These are phyloP conservation scores for Aphanomyces euteiches DNA, from an alignment of 352 stramenopile species.

Conservation along the genomic window DNA sequence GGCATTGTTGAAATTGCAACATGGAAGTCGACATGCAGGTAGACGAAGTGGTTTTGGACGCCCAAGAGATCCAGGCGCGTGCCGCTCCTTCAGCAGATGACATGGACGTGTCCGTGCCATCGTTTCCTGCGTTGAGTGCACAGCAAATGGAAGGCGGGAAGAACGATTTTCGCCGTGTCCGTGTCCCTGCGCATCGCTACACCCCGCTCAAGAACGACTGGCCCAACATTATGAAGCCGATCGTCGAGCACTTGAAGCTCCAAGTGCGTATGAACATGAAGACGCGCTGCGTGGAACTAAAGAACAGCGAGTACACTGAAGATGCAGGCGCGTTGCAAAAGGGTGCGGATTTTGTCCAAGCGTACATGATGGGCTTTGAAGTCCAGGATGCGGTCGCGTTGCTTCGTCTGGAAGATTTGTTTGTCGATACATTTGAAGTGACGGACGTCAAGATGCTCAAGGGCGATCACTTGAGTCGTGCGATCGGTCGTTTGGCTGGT, in stretches of 20 bases:
- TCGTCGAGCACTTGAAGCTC: conserved; percentile 98
- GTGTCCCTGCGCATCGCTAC: conserved; percentile 95
- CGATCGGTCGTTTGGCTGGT: conserved; percentile 97
- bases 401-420: conserved; percentile 98
- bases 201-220: conserved; percentile 98
- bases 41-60: conserved; percentile 36
- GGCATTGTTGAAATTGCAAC: conserved; percentile 10
- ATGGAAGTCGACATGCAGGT: conserved; percentile 27
- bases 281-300: conserved; percentile 97
- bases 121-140: conserved; percentile 73
- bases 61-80: conserved; percentile 48
- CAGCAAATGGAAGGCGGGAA: conserved; percentile 80
- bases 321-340: conserved; percentile 96
- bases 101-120: conserved; percentile 41
- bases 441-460: conserved; percentile 97
- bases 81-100: conserved; percentile 57
- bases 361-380: conserved; percentile 99
- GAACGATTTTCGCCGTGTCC: conserved; percentile 94
- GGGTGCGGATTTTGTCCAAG: conserved; percentile 95
- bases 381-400: conserved; percentile 96
- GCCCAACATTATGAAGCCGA: conserved; percentile 98
- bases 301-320: conserved; percentile 91
- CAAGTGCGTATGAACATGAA: conserved; percentile 99
- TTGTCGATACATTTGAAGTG: conserved; percentile 98
- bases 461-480: conserved; percentile 97